phyloP scores from a whole-genome alignment of 352 stramenopile species.

The Phytophthora sp. region DNA sequence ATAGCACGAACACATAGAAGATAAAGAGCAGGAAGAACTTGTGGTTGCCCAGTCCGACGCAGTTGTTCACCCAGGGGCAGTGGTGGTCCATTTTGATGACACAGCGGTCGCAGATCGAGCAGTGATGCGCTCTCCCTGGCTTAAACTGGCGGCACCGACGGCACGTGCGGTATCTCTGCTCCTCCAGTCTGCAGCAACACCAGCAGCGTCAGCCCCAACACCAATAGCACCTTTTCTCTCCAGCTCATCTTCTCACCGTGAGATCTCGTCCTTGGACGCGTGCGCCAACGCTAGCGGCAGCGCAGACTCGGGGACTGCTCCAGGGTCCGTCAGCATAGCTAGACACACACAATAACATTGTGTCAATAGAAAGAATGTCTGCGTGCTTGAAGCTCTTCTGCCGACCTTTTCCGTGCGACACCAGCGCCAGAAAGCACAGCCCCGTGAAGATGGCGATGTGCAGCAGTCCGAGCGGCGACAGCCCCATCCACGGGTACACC shows the following conservation, averaged over 20 bases:
- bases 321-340: conserved; percentile 98
- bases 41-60: conserved; percentile 98
- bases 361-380: conserved; percentile 3
- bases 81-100: conserved; percentile 99
- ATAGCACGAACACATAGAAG: conserved; percentile 95
- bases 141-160: conserved; percentile 96
- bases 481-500: conserved; percentile 91
- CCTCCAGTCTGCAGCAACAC: conserved; percentile 59
- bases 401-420: conserved; percentile 93
- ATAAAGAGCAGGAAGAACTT: conserved; percentile 95
- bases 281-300: conserved; percentile 83
- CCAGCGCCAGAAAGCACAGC: conserved; percentile 90
- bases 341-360: neutral
- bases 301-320: conserved; percentile 95
- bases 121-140: conserved; percentile 95
- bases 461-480: conserved; percentile 68
- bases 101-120: conserved; percentile 95
- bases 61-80: conserved; percentile 99
- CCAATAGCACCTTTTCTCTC: neutral
- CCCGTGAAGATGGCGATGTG: conserved; percentile 73
- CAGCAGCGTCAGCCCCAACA: conserved; percentile 11
- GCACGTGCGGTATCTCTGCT: conserved; percentile 87
- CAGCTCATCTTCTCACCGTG: conserved; percentile 36
- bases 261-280: conserved; percentile 77
- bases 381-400: neutral